Percentiles rank a stretch among this genome's conserved stretches.
phyloP scores from a whole-genome alignment of 768 basidiomycete genomes.

The Cystofilobasidium capitatum region DNA sequence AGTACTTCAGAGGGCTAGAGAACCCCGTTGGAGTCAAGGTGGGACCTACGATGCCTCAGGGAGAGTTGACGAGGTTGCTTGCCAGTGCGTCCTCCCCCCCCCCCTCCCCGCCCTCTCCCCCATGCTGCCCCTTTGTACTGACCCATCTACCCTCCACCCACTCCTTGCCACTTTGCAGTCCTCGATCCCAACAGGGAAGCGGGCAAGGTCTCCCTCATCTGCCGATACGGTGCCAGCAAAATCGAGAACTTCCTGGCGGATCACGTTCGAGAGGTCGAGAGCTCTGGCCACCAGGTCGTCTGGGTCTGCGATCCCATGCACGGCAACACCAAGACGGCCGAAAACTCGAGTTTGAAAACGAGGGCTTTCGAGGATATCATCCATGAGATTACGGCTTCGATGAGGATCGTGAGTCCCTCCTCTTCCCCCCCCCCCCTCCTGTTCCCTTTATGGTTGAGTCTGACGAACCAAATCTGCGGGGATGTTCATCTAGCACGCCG shows the following conservation, averaged over 20 bases:
- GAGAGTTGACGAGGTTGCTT: constrained; percentile 66
- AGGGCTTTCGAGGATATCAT: constrained; percentile 78
- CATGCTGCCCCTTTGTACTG: too few species aligned
- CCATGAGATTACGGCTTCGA: constrained; percentile 67
- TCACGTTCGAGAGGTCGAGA: constrained; percentile 73
- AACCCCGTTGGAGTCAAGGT: constrained; percentile 96
- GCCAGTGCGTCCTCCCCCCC: constrained; percentile 47
- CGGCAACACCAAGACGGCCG: constrained; percentile 80
- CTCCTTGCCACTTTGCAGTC: constrained; percentile 45
- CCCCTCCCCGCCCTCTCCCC: too few species aligned
- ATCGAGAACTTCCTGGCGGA: constrained; percentile 61
- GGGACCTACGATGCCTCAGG: constrained; percentile 71
- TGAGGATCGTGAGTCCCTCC: constrained; percentile 48
- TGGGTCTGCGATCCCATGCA: constrained; percentile 99
- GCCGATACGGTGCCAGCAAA: constrained; percentile 86
- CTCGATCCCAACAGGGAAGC: constrained; percentile 74
- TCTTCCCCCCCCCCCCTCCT: too few species aligned
- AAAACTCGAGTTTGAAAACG: constrained; percentile 65
- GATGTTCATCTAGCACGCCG: constrained; percentile 48
- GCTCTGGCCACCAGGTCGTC: constrained; percentile 71
- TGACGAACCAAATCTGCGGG: too few species aligned
- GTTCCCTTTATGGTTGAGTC: too few species aligned
- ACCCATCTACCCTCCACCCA: too few species aligned
- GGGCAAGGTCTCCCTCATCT: constrained; percentile 81
- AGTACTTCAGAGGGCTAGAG: constrained; percentile 82